phyloP scores from a whole-genome alignment of 345 rosid species.

The Murraya paniculata region DNA sequence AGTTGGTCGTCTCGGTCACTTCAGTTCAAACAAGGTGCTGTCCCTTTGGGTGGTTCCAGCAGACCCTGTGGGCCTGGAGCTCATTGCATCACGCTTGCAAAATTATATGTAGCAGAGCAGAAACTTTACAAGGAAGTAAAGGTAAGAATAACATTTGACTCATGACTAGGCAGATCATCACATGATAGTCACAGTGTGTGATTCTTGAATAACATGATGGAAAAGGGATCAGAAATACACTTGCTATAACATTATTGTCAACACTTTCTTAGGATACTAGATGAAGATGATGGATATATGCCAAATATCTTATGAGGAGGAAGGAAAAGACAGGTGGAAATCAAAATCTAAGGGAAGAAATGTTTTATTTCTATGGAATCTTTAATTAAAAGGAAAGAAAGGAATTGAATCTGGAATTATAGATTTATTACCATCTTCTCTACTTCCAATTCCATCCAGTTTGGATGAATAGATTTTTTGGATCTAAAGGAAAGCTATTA shows the following conservation, averaged over 20 bases:
- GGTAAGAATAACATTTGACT: conserved; percentile 40
- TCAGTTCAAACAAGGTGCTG: conserved; percentile 46
- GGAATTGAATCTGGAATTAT: background rate
- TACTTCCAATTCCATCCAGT: background rate
- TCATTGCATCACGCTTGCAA: conserved; percentile 75
- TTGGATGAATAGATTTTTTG: background rate
- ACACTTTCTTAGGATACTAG: background rate
- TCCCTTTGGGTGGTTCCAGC: conserved; percentile 29
- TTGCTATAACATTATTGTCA: background rate
- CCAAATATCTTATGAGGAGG: background rate
- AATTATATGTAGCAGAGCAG: conserved; percentile 70
- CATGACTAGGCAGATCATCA: background rate
- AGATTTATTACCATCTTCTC: background rate
- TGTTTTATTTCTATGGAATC: background rate
- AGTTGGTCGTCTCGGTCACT: conserved; percentile 86
- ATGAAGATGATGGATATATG: background rate
- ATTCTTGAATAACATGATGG: background rate
- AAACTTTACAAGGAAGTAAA: conserved; percentile 76
- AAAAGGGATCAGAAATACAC: background rate
- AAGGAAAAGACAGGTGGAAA: background rate
- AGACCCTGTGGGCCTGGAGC: conserved; percentile 89
- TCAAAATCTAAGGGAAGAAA: background rate
- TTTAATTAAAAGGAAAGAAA: background rate
- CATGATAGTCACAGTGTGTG: background rate
- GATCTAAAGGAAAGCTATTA: background rate